Percentiles rank a stretch among this genome's conserved stretches.
These are phyloP conservation scores for Lathyrus oleraceus DNA, from an alignment of 306 rosid genomes.

Conservation along the genomic window DNA sequence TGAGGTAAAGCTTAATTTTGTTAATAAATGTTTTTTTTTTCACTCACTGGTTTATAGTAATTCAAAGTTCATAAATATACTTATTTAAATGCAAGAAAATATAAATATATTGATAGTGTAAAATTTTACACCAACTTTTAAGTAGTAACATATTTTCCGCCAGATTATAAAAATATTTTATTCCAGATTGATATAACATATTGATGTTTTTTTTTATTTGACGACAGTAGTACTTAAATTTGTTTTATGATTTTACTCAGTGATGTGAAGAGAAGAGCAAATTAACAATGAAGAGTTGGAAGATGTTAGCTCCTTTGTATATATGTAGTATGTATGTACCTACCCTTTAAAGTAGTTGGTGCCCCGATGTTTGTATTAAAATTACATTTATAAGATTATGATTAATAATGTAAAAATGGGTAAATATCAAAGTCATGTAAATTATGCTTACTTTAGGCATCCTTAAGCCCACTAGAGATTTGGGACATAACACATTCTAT, in stretches of 20 bases:
- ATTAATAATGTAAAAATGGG: not conserved
- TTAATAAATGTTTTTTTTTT: too few relatives aligned
- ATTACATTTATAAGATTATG: not conserved
- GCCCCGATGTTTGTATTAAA: not conserved
- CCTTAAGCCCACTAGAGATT: too few relatives aligned
- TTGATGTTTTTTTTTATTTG: too few relatives aligned
- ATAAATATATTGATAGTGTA: too few relatives aligned
- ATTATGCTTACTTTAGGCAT: too few relatives aligned
- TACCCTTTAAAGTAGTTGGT: not conserved
- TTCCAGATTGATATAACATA: too few relatives aligned
- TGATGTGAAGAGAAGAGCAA: not conserved
- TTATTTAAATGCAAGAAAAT: not conserved
- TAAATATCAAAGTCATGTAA: not conserved
- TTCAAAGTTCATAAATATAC: too few relatives aligned
- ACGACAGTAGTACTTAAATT: not conserved
- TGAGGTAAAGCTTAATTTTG: slow-evolving; percentile 27
- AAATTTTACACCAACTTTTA: too few relatives aligned
- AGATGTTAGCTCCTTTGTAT: not conserved
- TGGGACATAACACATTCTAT: too few relatives aligned
- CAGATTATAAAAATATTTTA: too few relatives aligned
- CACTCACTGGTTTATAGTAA: too few relatives aligned
- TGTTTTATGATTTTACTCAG: not conserved
- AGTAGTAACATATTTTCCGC: too few relatives aligned
- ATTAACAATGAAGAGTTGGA: not conserved
- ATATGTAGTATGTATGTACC: not conserved